Conservation (phyloP, 306 rosid species). For the Glycyrrhiza uralensis region DNA sequence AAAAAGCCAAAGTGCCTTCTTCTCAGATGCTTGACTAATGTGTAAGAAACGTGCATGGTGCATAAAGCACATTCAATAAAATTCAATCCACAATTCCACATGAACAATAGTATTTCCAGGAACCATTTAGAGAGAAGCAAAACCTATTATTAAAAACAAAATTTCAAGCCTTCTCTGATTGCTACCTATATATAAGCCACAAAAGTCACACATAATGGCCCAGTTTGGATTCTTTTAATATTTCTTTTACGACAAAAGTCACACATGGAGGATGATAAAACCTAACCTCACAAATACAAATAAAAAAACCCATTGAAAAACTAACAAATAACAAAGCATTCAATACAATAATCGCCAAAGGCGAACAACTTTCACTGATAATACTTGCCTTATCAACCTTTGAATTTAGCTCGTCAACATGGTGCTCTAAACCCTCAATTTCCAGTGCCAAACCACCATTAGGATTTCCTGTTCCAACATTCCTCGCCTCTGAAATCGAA, state of each 20-base stretch:
- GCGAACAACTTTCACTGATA: background rate
- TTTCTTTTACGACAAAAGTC: too few relatives aligned
- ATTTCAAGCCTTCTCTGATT: background rate
- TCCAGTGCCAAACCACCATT: constrained; percentile 25
- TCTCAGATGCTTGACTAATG: background rate
- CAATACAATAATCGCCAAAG: background rate
- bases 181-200: background rate
- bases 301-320: background rate
- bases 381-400: constrained; percentile 61
- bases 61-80: background rate
- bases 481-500: constrained; percentile 24
- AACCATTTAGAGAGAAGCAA: background rate
- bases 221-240: too few relatives aligned
- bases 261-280: background rate
- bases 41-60: background rate
- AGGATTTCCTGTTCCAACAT: constrained; percentile 20
- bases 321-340: background rate
- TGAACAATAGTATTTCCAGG: background rate
- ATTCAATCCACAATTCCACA: constrained; percentile 3
- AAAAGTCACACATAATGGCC: background rate
- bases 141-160: background rate
- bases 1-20: background rate
- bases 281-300: background rate
- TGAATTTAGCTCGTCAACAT: constrained; percentile 44
- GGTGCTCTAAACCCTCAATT: constrained; percentile 45